Evolutionary conservation across 1,284 basidiomycete species (phyloP).

Genomic region (Cutaneotrichosporon mucoides): DNA sequence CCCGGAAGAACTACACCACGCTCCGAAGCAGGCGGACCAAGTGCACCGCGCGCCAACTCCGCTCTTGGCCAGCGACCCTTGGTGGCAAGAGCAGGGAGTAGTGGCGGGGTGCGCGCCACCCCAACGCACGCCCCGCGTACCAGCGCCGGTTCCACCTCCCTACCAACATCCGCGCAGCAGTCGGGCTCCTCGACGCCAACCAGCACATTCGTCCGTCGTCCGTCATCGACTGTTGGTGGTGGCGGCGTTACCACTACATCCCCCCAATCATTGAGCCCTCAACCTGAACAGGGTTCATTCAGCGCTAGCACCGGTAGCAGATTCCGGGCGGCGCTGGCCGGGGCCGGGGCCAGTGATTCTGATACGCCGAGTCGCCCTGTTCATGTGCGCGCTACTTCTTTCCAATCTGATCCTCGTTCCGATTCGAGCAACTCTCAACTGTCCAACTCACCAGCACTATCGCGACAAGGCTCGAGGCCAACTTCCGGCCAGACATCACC

Average conservation of each 20-base stretch:
- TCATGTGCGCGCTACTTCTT: neutral
- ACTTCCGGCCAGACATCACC: neutral
- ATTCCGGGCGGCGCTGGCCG: neutral
- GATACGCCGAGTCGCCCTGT: neutral
- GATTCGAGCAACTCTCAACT: conserved; percentile 3
- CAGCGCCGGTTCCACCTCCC: neutral
- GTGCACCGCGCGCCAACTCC: neutral
- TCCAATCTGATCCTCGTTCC: conserved; percentile 1
- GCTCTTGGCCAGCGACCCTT: conserved; percentile 1
- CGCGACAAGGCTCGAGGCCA: neutral
- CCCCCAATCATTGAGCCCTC: neutral
- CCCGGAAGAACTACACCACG: neutral
- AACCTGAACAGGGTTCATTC: neutral
- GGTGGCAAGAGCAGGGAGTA: conserved; percentile 1
- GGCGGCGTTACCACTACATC: neutral
- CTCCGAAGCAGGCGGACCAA: conserved; percentile 1
- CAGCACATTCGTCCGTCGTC: neutral
- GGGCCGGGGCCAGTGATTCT: neutral
- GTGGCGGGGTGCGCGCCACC: neutral
- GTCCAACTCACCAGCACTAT: neutral
- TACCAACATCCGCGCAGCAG: neutral
- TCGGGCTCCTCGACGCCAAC: conserved; percentile 2
- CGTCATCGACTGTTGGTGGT: neutral
- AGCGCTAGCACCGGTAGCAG: neutral
- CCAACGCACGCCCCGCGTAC: neutral